Conservation (phyloP, 1,284 basidiomycete genomes). For the Heterobasidion irregulare region DNA sequence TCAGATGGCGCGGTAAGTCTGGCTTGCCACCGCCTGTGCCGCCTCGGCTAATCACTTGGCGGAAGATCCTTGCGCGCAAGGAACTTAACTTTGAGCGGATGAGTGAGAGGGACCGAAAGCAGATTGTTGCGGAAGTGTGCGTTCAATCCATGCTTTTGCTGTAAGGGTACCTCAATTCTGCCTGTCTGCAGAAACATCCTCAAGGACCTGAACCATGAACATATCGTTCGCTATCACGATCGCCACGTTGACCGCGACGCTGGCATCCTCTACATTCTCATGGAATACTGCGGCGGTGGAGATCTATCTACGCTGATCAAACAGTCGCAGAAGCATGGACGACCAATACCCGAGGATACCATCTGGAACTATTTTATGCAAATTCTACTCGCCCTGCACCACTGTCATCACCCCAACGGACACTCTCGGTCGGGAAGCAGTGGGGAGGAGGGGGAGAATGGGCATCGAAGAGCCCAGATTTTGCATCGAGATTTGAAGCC, state of each 20-base stretch:
- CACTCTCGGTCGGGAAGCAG: slow-evolving; percentile 37
- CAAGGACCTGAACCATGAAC: slow-evolving; percentile 88
- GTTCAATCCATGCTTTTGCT: slow-evolving; percentile 25
- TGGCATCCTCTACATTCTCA: slow-evolving; percentile 89
- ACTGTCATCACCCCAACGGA: slow-evolving; percentile 80
- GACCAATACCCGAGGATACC: slow-evolving; percentile 81
- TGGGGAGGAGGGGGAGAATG: slow-evolving; percentile 30
- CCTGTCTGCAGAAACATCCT: slow-evolving; percentile 73
- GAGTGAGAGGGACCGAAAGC: slow-evolving; percentile 87
- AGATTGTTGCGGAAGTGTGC: slow-evolving; percentile 97
- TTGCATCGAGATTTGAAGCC: slow-evolving; percentile 95
- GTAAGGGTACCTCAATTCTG: neutral
- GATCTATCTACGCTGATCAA: slow-evolving; percentile 87
- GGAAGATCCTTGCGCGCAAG: slow-evolving; percentile 84
- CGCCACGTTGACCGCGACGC: slow-evolving; percentile 86
- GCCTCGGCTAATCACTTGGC: too few relatives aligned
- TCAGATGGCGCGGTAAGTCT: slow-evolving; percentile 73
- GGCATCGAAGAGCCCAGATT: slow-evolving; percentile 64
- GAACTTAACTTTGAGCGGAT: slow-evolving; percentile 95
- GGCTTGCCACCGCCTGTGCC: neutral
- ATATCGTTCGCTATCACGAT: slow-evolving; percentile 93
- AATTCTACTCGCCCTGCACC: slow-evolving; percentile 81
- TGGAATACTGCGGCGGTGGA: slow-evolving; percentile 96
- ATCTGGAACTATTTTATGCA: slow-evolving; percentile 96
- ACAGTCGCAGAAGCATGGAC: slow-evolving; percentile 57